phyloP scores from a whole-genome alignment of 345 rosid genomes.

The Citrus trifoliata region DNA sequence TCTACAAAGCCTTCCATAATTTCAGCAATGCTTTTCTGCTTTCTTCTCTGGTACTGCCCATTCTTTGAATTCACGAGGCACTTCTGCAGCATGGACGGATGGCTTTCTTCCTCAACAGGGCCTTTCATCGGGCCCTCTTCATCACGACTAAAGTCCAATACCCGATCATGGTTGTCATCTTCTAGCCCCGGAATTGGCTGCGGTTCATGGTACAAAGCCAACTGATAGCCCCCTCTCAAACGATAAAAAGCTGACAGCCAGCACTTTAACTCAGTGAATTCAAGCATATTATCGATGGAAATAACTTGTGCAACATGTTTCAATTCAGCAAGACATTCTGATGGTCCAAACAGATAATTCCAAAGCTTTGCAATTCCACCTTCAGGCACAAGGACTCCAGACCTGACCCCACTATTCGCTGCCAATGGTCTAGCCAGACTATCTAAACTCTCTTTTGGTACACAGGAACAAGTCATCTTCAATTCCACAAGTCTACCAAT shows the following conservation, averaged over 20 bases:
- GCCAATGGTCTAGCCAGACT: slow-evolving; percentile 38
- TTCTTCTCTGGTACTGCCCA: slow-evolving; percentile 44
- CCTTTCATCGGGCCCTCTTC: slow-evolving; percentile 36
- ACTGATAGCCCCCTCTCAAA: slow-evolving; percentile 43
- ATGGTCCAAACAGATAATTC: slow-evolving; percentile 42
- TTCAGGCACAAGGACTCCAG: slow-evolving; percentile 61
- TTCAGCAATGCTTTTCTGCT: slow-evolving; percentile 88
- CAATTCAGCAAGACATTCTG: slow-evolving; percentile 44
- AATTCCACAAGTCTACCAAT: slow-evolving; percentile 62
- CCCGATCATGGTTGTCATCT: slow-evolving; percentile 36
- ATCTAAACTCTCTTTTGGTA: slow-evolving; percentile 26
- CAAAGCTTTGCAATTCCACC: slow-evolving; percentile 50
- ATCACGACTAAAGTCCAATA: slow-evolving; percentile 21
- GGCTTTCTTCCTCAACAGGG: slow-evolving; percentile 39
- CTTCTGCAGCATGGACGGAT: slow-evolving; percentile 24
- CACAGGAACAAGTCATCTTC: slow-evolving; percentile 61
- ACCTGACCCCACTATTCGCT: slow-evolving; percentile 65
- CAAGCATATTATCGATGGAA: slow-evolving; percentile 40
- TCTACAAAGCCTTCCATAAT: slow-evolving; percentile 42
- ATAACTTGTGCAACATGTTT: slow-evolving; percentile 39
- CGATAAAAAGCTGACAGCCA: slow-evolving; percentile 67
- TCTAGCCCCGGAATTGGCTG: slow-evolving; percentile 64
- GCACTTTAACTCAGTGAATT: slow-evolving; percentile 47
- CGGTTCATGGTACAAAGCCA: slow-evolving; percentile 48
- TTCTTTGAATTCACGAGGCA: slow-evolving; percentile 38